Conservation (phyloP, 495 filamentous ascomycete genomes). For the Apiosordaria backusii region DNA sequence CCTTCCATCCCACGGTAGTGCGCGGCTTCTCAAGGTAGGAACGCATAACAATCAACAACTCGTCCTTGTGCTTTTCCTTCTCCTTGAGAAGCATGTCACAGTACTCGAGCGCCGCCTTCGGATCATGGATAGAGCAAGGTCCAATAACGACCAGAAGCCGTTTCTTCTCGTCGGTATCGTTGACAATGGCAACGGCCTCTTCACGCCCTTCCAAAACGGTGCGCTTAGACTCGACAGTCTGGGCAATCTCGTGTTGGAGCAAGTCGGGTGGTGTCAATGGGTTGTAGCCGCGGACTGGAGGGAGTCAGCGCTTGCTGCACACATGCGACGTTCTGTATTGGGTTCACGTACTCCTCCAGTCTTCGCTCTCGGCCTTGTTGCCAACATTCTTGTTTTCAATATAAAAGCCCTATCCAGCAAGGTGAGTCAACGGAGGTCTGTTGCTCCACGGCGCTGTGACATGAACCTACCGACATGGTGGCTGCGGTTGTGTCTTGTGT, state of each 20-base stretch:
- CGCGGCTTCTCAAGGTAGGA: slow-evolving; percentile 98
- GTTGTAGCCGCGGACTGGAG: slow-evolving; percentile 80
- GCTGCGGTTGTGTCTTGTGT: neutral
- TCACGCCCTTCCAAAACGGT: slow-evolving; percentile 79
- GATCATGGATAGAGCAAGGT: slow-evolving; percentile 97
- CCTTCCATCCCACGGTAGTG: slow-evolving; percentile 99
- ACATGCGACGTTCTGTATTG: neutral
- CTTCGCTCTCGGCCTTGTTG: slow-evolving; percentile 73
- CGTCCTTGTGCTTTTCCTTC: slow-evolving; percentile 85
- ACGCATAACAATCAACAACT: slow-evolving; percentile 94
- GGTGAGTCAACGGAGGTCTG: slow-evolving; percentile 7
- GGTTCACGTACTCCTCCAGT: slow-evolving; percentile 74
- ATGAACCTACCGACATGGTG: slow-evolving; percentile 28
- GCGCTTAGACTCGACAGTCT: slow-evolving; percentile 69
- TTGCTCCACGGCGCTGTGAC: neutral
- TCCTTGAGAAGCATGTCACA: slow-evolving; percentile 75
- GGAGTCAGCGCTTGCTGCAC: slow-evolving; percentile 1
- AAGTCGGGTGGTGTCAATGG: slow-evolving; percentile 90
- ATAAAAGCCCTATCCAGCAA: slow-evolving; percentile 51
- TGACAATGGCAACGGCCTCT: slow-evolving; percentile 76
- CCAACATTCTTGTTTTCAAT: slow-evolving; percentile 88
- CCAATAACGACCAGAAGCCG: slow-evolving; percentile 90
- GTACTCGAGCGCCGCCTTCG: slow-evolving; percentile 87
- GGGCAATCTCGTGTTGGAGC: slow-evolving; percentile 88
- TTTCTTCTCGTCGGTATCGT: slow-evolving; percentile 68